Base-by-base conservation (phyloP, 176 grass and related monocot genomes). In the Ensete ventricosum region DNA sequence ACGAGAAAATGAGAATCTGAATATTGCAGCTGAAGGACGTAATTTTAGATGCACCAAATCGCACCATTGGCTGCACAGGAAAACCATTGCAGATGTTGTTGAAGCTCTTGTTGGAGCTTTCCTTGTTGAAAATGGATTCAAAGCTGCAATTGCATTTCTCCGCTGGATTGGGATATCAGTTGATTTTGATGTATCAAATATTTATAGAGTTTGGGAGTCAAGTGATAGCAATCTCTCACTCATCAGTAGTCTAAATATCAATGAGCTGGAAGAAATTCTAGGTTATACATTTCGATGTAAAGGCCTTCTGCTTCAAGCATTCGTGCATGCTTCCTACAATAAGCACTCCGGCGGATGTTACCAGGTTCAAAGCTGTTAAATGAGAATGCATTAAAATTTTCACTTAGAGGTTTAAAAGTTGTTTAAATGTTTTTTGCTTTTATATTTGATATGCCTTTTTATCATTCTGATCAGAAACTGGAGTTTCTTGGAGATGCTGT, bases 401-500 rank as follows among this genome's bases (percentile, higher is more conserved):
- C n/a, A 2, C 14, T 19, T 59, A 59, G 55, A 16, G 14, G 29
- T 29, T 43, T 17, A 60, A n/a, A 60, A 20, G 17, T n/a, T n/a
- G 19, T 60, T 1, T 60, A 29, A 12, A 50, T 19, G 14, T 70
- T 70, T 43, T 43, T 43, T 43, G 11, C 13, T 7, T 48, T 70
- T 43, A 50, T 70, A 17, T 19, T n/a, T 70, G 67, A 70, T 11
- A 9, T 70, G 11, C 48, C 34, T 21, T 70, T 50, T 70, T 21
- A 7, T 9, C 48, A n/a, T 14, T 76, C 69, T 83, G 20, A 78
- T 76, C 87, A 97, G 94, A 97, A 83, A 85, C 71, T 97, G 81
- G 94, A 97, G 83, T 97, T 93, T 82, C 85, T 97, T 73, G 94
- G 94, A 52, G 94, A 97, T 85, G 94, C 94, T 62, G 90, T 97